Percentiles rank a stretch among this genome's conserved stretches.
Evolutionary conservation across 2,329 filamentous ascomycete species (phyloP).

Genomic region (Didymosphaeria variabile): DNA sequence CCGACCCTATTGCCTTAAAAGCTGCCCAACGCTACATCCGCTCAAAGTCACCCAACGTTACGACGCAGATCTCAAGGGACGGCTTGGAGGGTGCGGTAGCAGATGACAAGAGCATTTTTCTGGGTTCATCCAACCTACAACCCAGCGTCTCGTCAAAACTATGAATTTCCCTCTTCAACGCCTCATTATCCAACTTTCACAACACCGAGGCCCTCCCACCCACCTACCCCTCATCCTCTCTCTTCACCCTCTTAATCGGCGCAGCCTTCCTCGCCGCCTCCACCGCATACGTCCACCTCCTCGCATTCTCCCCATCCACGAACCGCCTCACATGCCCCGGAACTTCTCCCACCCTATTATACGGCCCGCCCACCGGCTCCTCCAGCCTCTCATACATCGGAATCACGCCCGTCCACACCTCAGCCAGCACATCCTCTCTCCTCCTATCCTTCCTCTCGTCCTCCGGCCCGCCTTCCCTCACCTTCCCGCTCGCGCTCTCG

Average conservation of each 20-base stretch:
- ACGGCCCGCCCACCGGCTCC: conserved; percentile 66
- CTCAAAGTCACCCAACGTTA: background rate
- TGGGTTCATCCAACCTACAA: background rate
- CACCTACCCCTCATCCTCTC: conserved; percentile 17
- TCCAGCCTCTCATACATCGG: conserved; percentile 57
- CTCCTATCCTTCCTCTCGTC: conserved; percentile 66
- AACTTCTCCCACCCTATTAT: conserved; percentile 66
- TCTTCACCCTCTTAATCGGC: conserved; percentile 33
- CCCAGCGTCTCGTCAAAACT: background rate
- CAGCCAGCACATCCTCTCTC: conserved; percentile 58
- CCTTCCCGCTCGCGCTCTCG: conserved; percentile 77
- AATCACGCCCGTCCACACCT: conserved; percentile 69
- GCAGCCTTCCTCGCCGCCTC: conserved; percentile 34
- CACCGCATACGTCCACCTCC: conserved; percentile 32
- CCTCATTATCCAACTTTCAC: no score
- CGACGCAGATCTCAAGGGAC: background rate
- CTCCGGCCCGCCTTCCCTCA: conserved; percentile 71
- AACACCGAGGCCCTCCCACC: background rate
- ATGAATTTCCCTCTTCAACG: background rate
- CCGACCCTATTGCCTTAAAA: conserved; percentile 41
- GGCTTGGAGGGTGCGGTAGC: background rate
- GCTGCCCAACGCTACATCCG: conserved; percentile 5
- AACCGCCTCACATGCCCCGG: conserved; percentile 69
- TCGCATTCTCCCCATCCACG: conserved; percentile 58
- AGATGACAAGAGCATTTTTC: background rate